Evolutionary conservation across 2,329 filamentous ascomycete species (phyloP), one percentile per base, ranked within the genome.

Genomic region (Fusarium newnesense): DNA sequence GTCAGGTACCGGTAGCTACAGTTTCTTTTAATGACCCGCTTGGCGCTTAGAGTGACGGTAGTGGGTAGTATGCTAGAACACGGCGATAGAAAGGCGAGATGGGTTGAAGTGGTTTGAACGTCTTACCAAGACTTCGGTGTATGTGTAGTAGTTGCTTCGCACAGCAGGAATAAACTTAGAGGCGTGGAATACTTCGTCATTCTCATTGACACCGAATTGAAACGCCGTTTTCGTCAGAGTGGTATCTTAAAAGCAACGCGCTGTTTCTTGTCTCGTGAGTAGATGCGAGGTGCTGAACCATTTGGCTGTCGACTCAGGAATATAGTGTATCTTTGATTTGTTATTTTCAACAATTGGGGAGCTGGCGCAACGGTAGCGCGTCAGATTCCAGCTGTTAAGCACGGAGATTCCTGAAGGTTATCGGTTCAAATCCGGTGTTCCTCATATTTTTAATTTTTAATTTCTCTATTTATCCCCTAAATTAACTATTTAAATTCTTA

Each of bases 131-230:
- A 56, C 57, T 67, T 60, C 67, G 59, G 64, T 70, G 71, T 79
- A 71, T 64, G 68, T 78, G 77, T 79, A 79, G 65, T 74, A 77
- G 75, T 77, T 79, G 72, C 59, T 69, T 64, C 43, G 50, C 54
- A 49, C 47, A 40, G 67, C 60, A 64, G 46, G 32, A 62, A 54
- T 61, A 49, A 70, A 70, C 60, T 73, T 57, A 34, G 62, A 59
- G 57, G 63, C 37, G 72, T 70, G 56, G 37, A 61, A 64, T 64
- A 43, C 32, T 39, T 64, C 69, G 15, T 30, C 30, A 21, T 40
- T 52, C 11, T 15, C 21, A 28, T n/a, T 39, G 32, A 37, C 9
- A 10, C 18, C 9, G 19, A 32, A 40, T 15, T 13, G 10, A 36
- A 54, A 39, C 24, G 10, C 10, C 10, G 24, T 40, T 54, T 12